phyloP scores from a whole-genome alignment of 768 basidiomycete species.

The Mycena vitilis region DNA sequence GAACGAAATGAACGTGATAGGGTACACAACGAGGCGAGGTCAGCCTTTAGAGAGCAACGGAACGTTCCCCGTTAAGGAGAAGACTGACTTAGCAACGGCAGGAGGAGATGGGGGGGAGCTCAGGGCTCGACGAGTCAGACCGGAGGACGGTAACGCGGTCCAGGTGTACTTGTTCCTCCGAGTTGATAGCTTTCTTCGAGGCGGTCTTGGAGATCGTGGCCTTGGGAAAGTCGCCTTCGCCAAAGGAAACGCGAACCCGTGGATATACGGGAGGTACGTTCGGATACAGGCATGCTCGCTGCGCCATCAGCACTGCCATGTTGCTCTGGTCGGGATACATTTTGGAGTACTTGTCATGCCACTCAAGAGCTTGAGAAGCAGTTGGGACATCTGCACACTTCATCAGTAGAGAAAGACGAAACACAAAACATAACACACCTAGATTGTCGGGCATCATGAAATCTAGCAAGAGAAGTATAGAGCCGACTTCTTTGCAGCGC shows the following conservation, averaged over 20 bases:
- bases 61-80: no score
- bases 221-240: neutral
- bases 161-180: no score
- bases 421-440: neutral
- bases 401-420: neutral
- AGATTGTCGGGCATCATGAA: neutral
- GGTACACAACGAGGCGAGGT: no score
- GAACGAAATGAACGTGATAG: no score
- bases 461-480: neutral
- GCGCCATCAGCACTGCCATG: slow-evolving; percentile 13
- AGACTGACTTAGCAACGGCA: no score
- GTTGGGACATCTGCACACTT: neutral
- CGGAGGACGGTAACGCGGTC: no score
- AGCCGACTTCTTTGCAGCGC: neutral
- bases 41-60: no score
- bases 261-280: neutral
- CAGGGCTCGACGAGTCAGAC: neutral
- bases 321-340: slow-evolving; percentile 6
- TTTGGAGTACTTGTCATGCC: neutral
- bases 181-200: neutral
- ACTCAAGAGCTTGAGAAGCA: neutral
- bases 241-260: neutral
- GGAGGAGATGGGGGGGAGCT: neutral
- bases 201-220: neutral
- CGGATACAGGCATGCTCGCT: slow-evolving; percentile 8